Percentiles rank a stretch among this genome's conserved stretches.
Evolutionary conservation across 768 basidiomycete species (phyloP).

Genomic region (Russula sp.): DNA sequence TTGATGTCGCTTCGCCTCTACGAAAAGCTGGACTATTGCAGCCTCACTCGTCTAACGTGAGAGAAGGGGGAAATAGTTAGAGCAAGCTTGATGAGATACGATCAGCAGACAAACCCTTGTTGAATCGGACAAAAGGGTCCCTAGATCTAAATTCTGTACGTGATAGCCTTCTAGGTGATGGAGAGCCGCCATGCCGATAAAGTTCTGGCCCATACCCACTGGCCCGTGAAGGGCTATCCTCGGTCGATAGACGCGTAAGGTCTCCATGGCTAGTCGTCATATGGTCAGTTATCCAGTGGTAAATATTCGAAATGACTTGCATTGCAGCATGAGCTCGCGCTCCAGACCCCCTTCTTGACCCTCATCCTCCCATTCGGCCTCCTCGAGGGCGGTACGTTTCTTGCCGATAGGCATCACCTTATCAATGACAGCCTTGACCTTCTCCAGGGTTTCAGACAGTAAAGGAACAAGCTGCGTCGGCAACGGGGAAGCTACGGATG

Average conservation of each 20-base stretch:
- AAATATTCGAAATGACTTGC: conserved; percentile 39
- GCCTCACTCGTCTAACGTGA: conserved; percentile 73
- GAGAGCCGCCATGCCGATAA: conserved; percentile 83
- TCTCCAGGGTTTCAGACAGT: conserved; percentile 59
- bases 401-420: conserved; percentile 77
- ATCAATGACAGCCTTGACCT: conserved; percentile 64
- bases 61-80: conserved; percentile 3
- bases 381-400: conserved; percentile 80
- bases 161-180: conserved; percentile 96
- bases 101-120: conserved; percentile 56
- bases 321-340: conserved; percentile 82
- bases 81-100: neutral
- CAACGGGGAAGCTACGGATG: conserved; percentile 79
- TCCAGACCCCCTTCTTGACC: conserved; percentile 80
- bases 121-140: conserved; percentile 81
- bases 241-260: conserved; percentile 83
- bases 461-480: conserved; percentile 81
- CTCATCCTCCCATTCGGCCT: conserved; percentile 89
- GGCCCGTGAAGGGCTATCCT: conserved; percentile 78
- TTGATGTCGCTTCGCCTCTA: conserved; percentile 95
- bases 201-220: conserved; percentile 84
- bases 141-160: conserved; percentile 89
- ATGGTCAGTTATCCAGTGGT: conserved; percentile 5
- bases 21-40: conserved; percentile 88
- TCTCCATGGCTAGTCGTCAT: conserved; percentile 71